Evolutionary conservation across 768 basidiomycete species (phyloP).

Genomic region (Pilatotrama ljubarskyi): DNA sequence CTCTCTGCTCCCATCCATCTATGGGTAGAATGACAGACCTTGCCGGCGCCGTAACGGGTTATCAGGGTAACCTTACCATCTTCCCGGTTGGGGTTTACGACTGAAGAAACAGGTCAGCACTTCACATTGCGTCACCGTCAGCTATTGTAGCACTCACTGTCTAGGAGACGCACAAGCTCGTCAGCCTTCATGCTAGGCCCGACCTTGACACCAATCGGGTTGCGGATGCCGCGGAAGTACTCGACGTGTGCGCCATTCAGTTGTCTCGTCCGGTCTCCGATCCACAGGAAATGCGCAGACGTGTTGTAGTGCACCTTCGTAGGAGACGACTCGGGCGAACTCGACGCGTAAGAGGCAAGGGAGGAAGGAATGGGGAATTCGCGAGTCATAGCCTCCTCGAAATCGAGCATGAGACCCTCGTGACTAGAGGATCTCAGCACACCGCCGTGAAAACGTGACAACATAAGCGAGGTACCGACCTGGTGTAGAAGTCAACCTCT

Average conservation of each 20-base stretch:
- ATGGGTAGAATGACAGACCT: constrained; percentile 46
- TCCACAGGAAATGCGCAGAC: constrained; percentile 95
- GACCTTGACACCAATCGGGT: constrained; percentile 95
- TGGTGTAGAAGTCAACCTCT: constrained; percentile 93
- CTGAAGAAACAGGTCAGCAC: constrained; percentile 29
- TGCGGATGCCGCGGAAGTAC: constrained; percentile 89
- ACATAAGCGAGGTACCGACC: constrained; percentile 47
- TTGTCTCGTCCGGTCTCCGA: constrained; percentile 94
- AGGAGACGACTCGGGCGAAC: constrained; percentile 6
- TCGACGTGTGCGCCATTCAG: constrained; percentile 93
- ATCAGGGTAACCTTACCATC: constrained; percentile 86
- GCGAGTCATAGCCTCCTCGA: constrained; percentile 90
- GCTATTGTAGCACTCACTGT: constrained; percentile 51
- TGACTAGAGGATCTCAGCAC: constrained; percentile 52
- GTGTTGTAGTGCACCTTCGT: constrained; percentile 73
- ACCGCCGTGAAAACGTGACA: not conserved
- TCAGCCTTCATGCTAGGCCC: constrained; percentile 82
- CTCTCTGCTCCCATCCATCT: not conserved
- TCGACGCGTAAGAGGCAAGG: constrained; percentile 16
- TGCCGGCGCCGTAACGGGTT: constrained; percentile 88
- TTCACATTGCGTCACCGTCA: too few relatives aligned
- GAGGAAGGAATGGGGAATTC: constrained; percentile 46
- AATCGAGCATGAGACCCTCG: constrained; percentile 90
- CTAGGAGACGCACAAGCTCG: constrained; percentile 75
- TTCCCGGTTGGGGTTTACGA: constrained; percentile 86